phyloP scores from a whole-genome alignment of 2,329 filamentous ascomycete species.

The Ophiostoma angusticollis region DNA sequence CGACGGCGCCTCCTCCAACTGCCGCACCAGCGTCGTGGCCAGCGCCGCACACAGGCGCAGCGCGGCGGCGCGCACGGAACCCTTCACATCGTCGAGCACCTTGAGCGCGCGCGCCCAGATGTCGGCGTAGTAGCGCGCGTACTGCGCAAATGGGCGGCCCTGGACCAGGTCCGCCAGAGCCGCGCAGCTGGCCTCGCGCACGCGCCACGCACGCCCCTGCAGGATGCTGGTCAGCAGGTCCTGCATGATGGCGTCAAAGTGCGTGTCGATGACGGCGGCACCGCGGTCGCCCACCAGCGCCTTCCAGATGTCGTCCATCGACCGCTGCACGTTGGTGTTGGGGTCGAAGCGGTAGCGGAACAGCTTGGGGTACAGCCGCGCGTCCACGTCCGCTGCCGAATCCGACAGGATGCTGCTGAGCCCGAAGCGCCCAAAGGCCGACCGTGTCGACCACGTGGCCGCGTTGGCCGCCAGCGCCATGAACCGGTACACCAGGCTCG shows the following conservation, averaged over 20 bases:
- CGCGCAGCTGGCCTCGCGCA: slow-evolving; percentile 80
- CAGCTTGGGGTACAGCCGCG: slow-evolving; percentile 89
- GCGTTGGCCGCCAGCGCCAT: slow-evolving; percentile 96
- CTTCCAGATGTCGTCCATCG: slow-evolving; percentile 98
- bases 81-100: slow-evolving; percentile 92
- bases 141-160: slow-evolving; percentile 61
- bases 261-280: slow-evolving; percentile 55
- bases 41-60: slow-evolving; percentile 70
- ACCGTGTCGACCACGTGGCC: slow-evolving; percentile 92
- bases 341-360: slow-evolving; percentile 93
- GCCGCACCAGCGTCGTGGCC: slow-evolving; percentile 73
- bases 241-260: slow-evolving; percentile 82
- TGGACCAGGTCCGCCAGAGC: slow-evolving; percentile 82
- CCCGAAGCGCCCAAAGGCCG: slow-evolving; percentile 88
- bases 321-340: slow-evolving; percentile 79
- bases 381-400: slow-evolving; percentile 76
- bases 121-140: slow-evolving; percentile 70
- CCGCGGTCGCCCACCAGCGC: slow-evolving; percentile 83
- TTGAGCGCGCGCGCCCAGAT: slow-evolving; percentile 82
- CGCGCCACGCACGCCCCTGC: slow-evolving; percentile 86
- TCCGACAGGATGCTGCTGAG: slow-evolving; percentile 85
- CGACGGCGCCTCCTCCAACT: slow-evolving; percentile 55
- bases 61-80: slow-evolving; percentile 70
- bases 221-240: slow-evolving; percentile 79
- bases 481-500: slow-evolving; percentile 92